Evolutionary conservation across 805 yeast species (phyloP).

Genomic region (Babjeviella inositovora): DNA sequence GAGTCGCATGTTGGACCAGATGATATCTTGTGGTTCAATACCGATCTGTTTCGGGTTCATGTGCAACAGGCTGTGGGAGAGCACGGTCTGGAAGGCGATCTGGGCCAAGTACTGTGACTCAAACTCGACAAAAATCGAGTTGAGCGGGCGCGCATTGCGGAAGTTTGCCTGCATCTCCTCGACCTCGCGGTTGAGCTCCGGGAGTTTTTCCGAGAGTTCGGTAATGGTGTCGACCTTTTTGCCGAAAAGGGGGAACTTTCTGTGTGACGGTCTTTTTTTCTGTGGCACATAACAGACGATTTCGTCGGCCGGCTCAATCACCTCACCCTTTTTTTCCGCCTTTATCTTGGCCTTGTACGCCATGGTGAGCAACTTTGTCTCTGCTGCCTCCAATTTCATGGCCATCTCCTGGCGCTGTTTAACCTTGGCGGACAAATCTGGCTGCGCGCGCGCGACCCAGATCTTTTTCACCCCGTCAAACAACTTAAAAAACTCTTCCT

Average conservation of each 20-base stretch:
- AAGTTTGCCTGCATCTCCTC: slow-evolving; percentile 33
- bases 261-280: slow-evolving; percentile 51
- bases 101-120: slow-evolving; percentile 66
- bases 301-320: slow-evolving; percentile 25
- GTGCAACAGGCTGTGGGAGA: slow-evolving; percentile 52
- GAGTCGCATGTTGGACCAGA: slow-evolving; percentile 62
- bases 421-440: slow-evolving; percentile 37
- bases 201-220: slow-evolving; percentile 38
- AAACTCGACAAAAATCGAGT: slow-evolving; percentile 68
- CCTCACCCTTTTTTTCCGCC: slow-evolving; percentile 48
- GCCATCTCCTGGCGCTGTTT: slow-evolving; percentile 45
- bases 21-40: slow-evolving; percentile 42
- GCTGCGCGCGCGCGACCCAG: slow-evolving; percentile 54
- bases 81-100: slow-evolving; percentile 45
- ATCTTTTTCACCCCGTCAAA: slow-evolving; percentile 75
- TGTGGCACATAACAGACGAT: slow-evolving; percentile 43
- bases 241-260: slow-evolving; percentile 26
- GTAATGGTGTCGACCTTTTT: slow-evolving; percentile 49
- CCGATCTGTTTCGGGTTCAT: slow-evolving; percentile 48
- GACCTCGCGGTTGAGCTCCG: slow-evolving; percentile 40
- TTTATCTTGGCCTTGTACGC: slow-evolving; percentile 52
- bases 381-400: slow-evolving; percentile 48
- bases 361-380: slow-evolving; percentile 33
- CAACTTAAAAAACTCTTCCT: slow-evolving; percentile 53
- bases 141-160: slow-evolving; percentile 40